These are phyloP conservation scores for Furcasterigmium furcatum DNA, from an alignment of 2,329 filamentous ascomycete species.

Conservation along the genomic window DNA sequence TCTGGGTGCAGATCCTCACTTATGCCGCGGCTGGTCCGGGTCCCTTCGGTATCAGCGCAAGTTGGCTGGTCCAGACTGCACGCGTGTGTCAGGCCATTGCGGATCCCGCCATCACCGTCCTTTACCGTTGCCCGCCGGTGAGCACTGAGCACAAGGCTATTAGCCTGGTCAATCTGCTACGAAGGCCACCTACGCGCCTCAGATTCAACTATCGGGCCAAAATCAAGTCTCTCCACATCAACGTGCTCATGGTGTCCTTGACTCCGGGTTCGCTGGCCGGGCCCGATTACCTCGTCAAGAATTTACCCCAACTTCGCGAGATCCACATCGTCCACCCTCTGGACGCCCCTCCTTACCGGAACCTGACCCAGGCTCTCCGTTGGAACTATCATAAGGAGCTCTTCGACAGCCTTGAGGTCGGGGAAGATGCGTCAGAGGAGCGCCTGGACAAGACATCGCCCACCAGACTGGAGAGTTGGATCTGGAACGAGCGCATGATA, in stretches of 20 bases:
- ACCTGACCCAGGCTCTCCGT: constrained; percentile 51
- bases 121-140: constrained; percentile 69
- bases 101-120: constrained; percentile 69
- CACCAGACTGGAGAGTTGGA: constrained; percentile 50
- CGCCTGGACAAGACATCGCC: constrained; percentile 24
- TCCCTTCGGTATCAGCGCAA: constrained; percentile 40
- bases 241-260: constrained; percentile 61
- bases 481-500: constrained; percentile 57
- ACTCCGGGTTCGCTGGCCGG: constrained; percentile 41
- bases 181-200: constrained; percentile 44
- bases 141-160: constrained; percentile 40
- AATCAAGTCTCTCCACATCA: constrained; percentile 66
- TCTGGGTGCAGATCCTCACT: constrained; percentile 67
- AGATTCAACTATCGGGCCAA: constrained; percentile 66
- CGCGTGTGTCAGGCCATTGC: constrained; percentile 61
- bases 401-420: constrained; percentile 54
- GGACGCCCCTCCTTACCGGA: constrained; percentile 65
- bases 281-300: constrained; percentile 52
- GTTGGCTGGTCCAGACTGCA: constrained; percentile 65
- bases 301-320: constrained; percentile 63
- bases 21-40: constrained; percentile 54
- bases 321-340: constrained; percentile 70
- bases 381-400: constrained; percentile 69
- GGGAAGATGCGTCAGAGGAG: constrained; percentile 41
- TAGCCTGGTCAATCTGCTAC: constrained; percentile 49